Base-by-base conservation (phyloP, 345 rosid species). In the Odontarrhena argentea region DNA sequence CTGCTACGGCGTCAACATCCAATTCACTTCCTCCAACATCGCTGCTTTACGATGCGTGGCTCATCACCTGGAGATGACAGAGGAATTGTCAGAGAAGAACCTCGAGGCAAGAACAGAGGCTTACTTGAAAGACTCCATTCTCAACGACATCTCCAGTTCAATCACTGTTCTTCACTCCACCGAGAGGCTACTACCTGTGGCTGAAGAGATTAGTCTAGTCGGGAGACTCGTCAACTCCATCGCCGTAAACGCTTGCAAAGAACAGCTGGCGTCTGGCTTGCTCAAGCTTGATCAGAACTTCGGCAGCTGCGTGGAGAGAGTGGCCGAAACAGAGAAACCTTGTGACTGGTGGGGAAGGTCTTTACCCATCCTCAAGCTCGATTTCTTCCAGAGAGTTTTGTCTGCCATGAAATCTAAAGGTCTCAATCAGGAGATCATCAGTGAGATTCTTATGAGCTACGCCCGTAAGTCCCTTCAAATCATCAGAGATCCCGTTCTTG, bases 321-420 rank as follows among this genome's bases (percentile, higher is more conserved):
- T 76, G 9, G 38, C 73, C 22, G 96, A 82, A 55, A 86, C 83
- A 0, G 92, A 88, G 78, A 85, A 86, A 32, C 85, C 92, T 1
- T 80, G 77, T 14, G 88, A 90, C 11, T 94, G 95, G 95, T 94
- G 99, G 99, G 99, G 96, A 44, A 85, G 83, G 76, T 87, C 95
- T 13, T 82, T 94, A 0, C 69, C 85, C 11, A 74, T 78, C 54
- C 79, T 94, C 49, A 87, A 71, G 73, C 96, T 94, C 15, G 95
- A 88, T 71, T 79, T 88, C 77, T 94, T 94, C 82, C 92, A 84
- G 38, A 79, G 99, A 41, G 99, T 88, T 35, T 46, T 94, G 40
- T 82, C 94, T 3, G 89, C 92, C 7, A 87, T 94, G 12, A 94
- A 90, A 55, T 86, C 95, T 0, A 94, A 90, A 82, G 99, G 99